Evolutionary conservation across 768 basidiomycete genomes (phyloP).

Genomic region (Tricholoma terreum): DNA sequence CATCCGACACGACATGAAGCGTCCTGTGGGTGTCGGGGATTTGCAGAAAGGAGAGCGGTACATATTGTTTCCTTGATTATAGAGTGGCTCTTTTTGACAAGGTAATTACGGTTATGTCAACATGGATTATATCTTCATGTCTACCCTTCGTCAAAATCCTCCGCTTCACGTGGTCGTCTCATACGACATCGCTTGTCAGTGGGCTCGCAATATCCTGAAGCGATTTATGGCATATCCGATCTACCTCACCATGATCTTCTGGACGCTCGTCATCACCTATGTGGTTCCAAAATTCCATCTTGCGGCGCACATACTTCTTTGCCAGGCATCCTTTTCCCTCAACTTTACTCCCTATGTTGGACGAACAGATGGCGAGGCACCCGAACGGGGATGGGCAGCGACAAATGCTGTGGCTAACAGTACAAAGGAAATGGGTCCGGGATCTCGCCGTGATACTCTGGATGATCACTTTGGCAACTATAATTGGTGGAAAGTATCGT

Average conservation of each 20-base stretch:
- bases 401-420: conserved; percentile 14
- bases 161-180: conserved; percentile 12
- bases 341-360: conserved; percentile 18
- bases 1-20: conserved; percentile 17
- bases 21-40: conserved; percentile 6
- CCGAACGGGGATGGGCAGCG: conserved; percentile 20
- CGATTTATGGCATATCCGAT: conserved; percentile 7
- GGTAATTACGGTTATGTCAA: conserved; percentile 9
- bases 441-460: conserved; percentile 19
- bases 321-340: conserved; percentile 20
- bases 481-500: conserved; percentile 22
- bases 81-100: not conserved
- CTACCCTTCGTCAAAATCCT: conserved; percentile 10
- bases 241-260: conserved; percentile 1
- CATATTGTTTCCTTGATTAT: not conserved
- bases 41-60: conserved; percentile 7
- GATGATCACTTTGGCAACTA: conserved; percentile 17
- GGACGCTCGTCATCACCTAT: not conserved
- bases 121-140: conserved; percentile 25
- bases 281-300: conserved; percentile 31
- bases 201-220: conserved; percentile 16
- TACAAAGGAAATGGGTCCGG: conserved; percentile 24
- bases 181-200: conserved; percentile 31
- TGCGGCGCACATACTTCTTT: conserved; percentile 17
- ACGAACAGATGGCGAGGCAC: conserved; percentile 9